Percentiles rank a stretch among this genome's conserved stretches.
phyloP scores from a whole-genome alignment of 106 monocot genomes.

The Vanilla planifolia region DNA sequence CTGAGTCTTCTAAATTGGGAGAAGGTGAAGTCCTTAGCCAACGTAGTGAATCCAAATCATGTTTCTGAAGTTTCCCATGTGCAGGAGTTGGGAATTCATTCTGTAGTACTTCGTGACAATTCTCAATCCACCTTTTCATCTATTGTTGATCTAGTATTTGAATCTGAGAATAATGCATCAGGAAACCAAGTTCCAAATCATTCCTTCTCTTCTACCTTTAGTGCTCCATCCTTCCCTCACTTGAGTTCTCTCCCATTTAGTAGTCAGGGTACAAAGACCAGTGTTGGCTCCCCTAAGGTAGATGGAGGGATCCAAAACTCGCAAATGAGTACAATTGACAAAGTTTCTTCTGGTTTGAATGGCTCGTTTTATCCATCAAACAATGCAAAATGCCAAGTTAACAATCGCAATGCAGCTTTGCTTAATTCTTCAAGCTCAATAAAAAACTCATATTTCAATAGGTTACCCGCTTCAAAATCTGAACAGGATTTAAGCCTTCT shows the following conservation, averaged over 20 bases:
- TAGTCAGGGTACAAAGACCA: slow-evolving; percentile 30
- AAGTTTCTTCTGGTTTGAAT: slow-evolving; percentile 23
- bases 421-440: slow-evolving; percentile 36
- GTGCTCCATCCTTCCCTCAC: slow-evolving; percentile 21
- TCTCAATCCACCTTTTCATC: slow-evolving; percentile 70
- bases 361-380: slow-evolving; percentile 21
- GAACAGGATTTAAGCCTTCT: slow-evolving; percentile 53
- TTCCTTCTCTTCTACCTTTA: slow-evolving; percentile 24
- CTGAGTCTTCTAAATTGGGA: slow-evolving; percentile 63
- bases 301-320: slow-evolving; percentile 36
- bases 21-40: slow-evolving; percentile 29
- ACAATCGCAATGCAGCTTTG: slow-evolving; percentile 16
- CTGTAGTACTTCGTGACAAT: slow-evolving; percentile 31
- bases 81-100: slow-evolving; percentile 28
- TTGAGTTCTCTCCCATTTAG: slow-evolving; percentile 16
- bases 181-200: slow-evolving; percentile 13
- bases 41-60: slow-evolving; percentile 20
- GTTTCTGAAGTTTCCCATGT: slow-evolving; percentile 27
- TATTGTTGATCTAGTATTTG: slow-evolving; percentile 90
- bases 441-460: slow-evolving; percentile 29
- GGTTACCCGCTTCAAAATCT: slow-evolving; percentile 44
- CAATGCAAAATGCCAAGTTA: slow-evolving; percentile 40
- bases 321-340: slow-evolving; percentile 25
- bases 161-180: slow-evolving; percentile 44
- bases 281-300: slow-evolving; percentile 29